Evolutionary conservation across 805 yeast species (phyloP).

Genomic region (Candida nonsorbophila): DNA sequence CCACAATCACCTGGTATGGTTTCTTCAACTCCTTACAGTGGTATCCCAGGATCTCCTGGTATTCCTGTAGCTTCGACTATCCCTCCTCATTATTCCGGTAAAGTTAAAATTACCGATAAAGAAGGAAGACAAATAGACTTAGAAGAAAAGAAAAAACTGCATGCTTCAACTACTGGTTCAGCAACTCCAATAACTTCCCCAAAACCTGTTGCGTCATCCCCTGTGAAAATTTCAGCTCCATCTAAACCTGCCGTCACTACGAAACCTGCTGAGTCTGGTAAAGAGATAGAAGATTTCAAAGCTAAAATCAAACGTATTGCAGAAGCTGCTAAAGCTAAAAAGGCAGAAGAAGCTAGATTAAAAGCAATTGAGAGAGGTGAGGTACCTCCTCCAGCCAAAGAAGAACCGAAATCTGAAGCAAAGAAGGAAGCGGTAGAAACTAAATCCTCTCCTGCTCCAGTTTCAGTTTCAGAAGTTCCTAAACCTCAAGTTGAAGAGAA

Average conservation of each 20-base stretch:
- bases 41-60: too few species aligned
- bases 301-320: conserved; percentile 7
- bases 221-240: conserved; percentile 7
- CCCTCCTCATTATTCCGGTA: conserved; percentile 6
- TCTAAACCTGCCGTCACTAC: conserved; percentile 1
- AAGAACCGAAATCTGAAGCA: background rate
- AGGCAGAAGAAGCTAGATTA: conserved; percentile 2
- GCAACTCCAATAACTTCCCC: conserved; percentile 30
- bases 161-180: conserved; percentile 15
- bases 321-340: conserved; percentile 4
- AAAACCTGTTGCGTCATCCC: conserved; percentile 10
- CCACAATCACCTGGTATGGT: conserved; percentile 2
- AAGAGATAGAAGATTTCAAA: conserved; percentile 10
- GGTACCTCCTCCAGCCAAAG: conserved; percentile 1
- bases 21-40: background rate
- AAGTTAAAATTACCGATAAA: conserved; percentile 35
- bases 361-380: background rate
- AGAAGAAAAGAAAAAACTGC: conserved; percentile 36
- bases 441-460: conserved; percentile 4
- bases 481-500: conserved; percentile 1
- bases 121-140: conserved; percentile 39
- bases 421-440: conserved; percentile 1
- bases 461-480: conserved; percentile 5
- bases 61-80: too few species aligned
- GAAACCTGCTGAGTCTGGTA: background rate